Evolutionary conservation across 805 yeast genomes (phyloP), one percentile per base, ranked within the genome.

Genomic region (Ascoidea asiatica): DNA sequence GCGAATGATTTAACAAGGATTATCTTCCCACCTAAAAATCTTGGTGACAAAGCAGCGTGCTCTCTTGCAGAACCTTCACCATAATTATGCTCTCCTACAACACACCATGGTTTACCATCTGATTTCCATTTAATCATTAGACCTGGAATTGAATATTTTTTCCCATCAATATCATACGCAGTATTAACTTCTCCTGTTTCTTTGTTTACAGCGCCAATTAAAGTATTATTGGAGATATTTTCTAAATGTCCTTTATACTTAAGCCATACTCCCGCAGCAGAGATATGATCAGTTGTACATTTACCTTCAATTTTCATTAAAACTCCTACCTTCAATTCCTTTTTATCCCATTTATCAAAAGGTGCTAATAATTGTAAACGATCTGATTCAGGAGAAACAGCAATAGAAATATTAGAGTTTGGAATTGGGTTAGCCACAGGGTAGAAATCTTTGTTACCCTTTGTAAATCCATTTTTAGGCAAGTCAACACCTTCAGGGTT

Each of bases 51-150:
- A 15, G 97, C 97, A 40, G 98, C 98, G 58, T 90, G 98, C 64
- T 90, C 98, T 75, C 98, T 84, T 29, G 98, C 97, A 42, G 97
- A 89, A 56, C 98, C 98, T 70, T 90, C 98, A 66, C 98, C 98
- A 59, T 90, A 92, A 66, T 90, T 90, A 61, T 92, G 95, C 63
- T 92, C 98, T 44, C 97, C 97, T 51, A 92, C 82, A 40, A 92
- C 97, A 52, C 79, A 73, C 98, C 98, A 90, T 19, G 94, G 92
- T 54, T 83, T 74, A 17, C 64, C 54, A 49, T 86, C 92, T 43
- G 77, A 69, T 62, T 90, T 89, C 97, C 97, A 92, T 63, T 84
- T 84, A 64, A 80, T 82, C 96, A 92, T 92, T 48, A 89, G 73
- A 53, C 87, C 97, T n/a, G 98, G 98, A 52, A 92, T 92, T 21